Base-by-base conservation (phyloP, 352 stramenopile species). In the Globisporangium solare region DNA sequence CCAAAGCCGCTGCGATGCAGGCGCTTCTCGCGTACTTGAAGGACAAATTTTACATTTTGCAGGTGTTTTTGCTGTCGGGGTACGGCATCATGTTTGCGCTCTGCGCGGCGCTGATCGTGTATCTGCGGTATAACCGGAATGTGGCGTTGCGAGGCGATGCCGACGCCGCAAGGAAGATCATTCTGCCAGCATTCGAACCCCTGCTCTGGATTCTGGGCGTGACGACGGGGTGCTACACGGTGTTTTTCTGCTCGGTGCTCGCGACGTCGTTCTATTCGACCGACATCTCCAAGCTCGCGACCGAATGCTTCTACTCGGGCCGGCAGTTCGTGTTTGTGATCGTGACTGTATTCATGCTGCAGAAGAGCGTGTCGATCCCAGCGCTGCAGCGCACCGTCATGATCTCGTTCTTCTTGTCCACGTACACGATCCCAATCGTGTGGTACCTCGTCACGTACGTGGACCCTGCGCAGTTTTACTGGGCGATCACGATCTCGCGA, bases 161-260 rank as follows among this genome's bases (percentile, higher is more conserved):
- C 0, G 63, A 61, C 0, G 79, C 79, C 12, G 65, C 76, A 3
- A 64, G 77, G 41, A 89, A 89, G 58, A 58, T 89, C 43, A 67
- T 89, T 24, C 45, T 89, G 31, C 80, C 80, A 11, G 76, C 78
- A 8, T 91, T 88, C 54, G 80, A 87, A 60, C 80, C 80, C 0
- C 57, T 91, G 40, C 60, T 91, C 10, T 85, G 73, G 75, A 58
- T 88, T 11, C 64, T 91, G 4, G 64, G 61, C 1, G 49, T 14
- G 7, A 59, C 65, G 8, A 74, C 78, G 2, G 71, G 65, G 2
- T 32, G 51, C 0, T 88, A 84, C 68, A 62, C 66, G 12, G 12
- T 60, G 1, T 79, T 68, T 51, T 70, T 78, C 18, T 57, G 63
- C 45, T 53, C 53, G 1, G 71, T 73, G 47, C 51, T 79, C 27